phyloP scores from a whole-genome alignment of 441 rosid genomes.

The Bruguiera hainesii region DNA sequence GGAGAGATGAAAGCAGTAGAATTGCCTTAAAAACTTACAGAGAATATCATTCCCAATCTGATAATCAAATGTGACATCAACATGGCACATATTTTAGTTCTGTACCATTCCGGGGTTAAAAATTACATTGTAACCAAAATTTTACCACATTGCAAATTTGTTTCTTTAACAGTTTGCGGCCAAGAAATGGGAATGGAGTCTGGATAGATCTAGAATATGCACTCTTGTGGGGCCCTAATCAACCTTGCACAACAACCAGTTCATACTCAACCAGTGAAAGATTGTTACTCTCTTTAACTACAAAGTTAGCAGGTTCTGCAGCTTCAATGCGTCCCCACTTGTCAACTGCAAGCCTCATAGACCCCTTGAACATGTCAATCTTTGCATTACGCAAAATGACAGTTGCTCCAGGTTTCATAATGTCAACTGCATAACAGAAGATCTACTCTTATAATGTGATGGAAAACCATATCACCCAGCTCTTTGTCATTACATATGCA shows the following conservation, averaged over 20 bases:
- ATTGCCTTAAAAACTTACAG: conserved; percentile 2
- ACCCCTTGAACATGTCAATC: conserved; percentile 92
- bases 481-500: too few relatives aligned
- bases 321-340: conserved; percentile 90
- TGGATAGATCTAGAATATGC: conserved; percentile 21
- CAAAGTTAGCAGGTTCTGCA: conserved; percentile 56
- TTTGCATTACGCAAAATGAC: conserved; percentile 80
- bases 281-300: conserved; percentile 66
- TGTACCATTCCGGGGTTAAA: neutral
- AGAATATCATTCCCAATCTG: conserved; percentile 9
- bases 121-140: conserved; percentile 22
- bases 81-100: conserved; percentile 8
- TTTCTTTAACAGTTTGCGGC: conserved; percentile 21
- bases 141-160: conserved; percentile 25
- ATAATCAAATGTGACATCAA: conserved; percentile 8
- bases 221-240: conserved; percentile 36
- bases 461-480: neutral
- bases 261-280: conserved; percentile 85
- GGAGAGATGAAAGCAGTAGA: neutral
- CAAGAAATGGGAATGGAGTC: conserved; percentile 29
- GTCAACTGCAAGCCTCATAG: conserved; percentile 91
- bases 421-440: conserved; percentile 46
- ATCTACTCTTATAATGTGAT: neutral
- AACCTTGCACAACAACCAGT: conserved; percentile 52
- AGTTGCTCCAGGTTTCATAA: conserved; percentile 60